These are phyloP conservation scores for Tricholomella constricta DNA, from an alignment of 768 basidiomycete species.

Conservation along the genomic window DNA sequence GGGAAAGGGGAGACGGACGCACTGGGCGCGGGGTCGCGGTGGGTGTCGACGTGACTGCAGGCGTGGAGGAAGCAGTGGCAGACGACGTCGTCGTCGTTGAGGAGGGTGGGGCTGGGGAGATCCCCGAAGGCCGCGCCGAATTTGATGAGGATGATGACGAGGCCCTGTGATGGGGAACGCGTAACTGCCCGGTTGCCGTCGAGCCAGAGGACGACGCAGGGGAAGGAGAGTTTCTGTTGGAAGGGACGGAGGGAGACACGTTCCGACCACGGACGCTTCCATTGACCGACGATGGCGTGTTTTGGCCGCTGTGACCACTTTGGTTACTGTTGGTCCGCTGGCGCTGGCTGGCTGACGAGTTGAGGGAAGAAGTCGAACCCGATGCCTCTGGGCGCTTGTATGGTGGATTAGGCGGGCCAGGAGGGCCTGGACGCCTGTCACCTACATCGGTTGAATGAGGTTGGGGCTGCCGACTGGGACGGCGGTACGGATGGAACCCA, in stretches of 20 bases:
- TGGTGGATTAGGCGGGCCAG: constrained; percentile 64
- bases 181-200: constrained; percentile 31
- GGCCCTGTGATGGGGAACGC: constrained; percentile 31
- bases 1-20: constrained; percentile 71
- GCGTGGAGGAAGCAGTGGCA: constrained; percentile 33
- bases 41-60: constrained; percentile 31
- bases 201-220: constrained; percentile 29
- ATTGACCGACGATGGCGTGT: constrained; percentile 33
- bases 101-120: constrained; percentile 30
- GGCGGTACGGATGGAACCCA: constrained; percentile 83
- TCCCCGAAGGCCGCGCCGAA: constrained; percentile 41
- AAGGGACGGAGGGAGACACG: constrained; percentile 30
- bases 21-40: constrained; percentile 39
- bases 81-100: constrained; percentile 36
- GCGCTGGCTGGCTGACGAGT: constrained; percentile 61
- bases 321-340: constrained; percentile 75
- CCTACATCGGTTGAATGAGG: constrained; percentile 32
- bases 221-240: constrained; percentile 31
- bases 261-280: constrained; percentile 40
- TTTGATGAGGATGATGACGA: constrained; percentile 51
- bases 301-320: constrained; percentile 51
- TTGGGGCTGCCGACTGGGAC: constrained; percentile 56
- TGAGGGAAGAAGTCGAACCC: constrained; percentile 76
- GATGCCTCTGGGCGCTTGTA: constrained; percentile 82
- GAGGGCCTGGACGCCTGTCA: constrained; percentile 51